phyloP scores from a whole-genome alignment of 129 eudicot species.

The carrot (Daucus carota) region DNA sequence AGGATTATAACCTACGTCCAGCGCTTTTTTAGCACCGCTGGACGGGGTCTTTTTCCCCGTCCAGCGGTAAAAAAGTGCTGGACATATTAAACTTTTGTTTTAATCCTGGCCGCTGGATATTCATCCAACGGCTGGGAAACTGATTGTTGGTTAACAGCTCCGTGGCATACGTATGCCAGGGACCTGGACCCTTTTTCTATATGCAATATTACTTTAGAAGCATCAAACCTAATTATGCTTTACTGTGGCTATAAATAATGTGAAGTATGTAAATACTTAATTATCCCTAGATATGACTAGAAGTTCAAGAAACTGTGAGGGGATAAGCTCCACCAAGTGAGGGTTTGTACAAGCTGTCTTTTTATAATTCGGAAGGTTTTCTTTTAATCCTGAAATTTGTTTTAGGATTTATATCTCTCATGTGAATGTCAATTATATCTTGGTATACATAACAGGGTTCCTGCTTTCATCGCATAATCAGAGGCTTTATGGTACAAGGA shows the following conservation, averaged over 20 bases:
- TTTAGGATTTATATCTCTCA: not conserved
- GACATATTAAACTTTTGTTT: no score
- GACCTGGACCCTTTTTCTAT: no score
- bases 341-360: not conserved
- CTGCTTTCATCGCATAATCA: slow-evolving; percentile 64
- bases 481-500: slow-evolving; percentile 85
- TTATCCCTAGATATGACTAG: not conserved
- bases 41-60: no score
- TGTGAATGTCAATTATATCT: not conserved
- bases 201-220: not conserved
- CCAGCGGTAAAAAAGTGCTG: no score
- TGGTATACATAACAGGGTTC: slow-evolving; percentile 47
- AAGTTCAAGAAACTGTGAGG: not conserved
- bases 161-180: no score
- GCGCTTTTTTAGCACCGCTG: no score
- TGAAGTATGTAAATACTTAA: not conserved
- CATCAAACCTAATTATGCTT: not conserved
- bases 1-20: no score
- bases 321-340: not conserved
- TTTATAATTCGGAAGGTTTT: not conserved
- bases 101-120: no score
- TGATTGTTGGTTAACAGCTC: no score
- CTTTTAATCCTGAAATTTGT: not conserved
- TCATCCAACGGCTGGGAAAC: no score
- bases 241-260: not conserved